phyloP scores from a whole-genome alignment of 495 filamentous ascomycete species.

The Penicillium pancosmium region DNA sequence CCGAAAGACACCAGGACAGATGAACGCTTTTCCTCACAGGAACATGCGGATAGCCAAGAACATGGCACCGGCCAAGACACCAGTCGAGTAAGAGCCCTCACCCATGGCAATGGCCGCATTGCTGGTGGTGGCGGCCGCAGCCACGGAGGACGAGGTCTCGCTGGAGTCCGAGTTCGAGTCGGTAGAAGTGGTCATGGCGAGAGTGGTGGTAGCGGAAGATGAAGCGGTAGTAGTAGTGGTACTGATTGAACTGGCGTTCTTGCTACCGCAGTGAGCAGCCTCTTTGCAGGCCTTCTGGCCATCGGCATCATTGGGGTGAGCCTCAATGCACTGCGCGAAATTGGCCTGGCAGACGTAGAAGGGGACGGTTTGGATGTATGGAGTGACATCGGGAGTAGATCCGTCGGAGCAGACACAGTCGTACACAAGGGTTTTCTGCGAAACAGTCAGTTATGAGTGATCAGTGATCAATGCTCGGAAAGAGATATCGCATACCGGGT shows the following conservation, averaged over 20 bases:
- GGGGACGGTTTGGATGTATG: constrained; percentile 58
- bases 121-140: constrained; percentile 31
- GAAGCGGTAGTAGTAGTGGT: constrained; percentile 31
- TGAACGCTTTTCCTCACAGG: constrained; percentile 38
- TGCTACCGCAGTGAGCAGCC: constrained; percentile 46
- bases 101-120: constrained; percentile 39
- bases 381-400: constrained; percentile 50
- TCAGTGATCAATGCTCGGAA: constrained; percentile 5
- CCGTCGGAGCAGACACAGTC: constrained; percentile 58
- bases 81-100: constrained; percentile 50
- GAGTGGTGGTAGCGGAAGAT: constrained; percentile 22
- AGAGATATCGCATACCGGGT: constrained; percentile 38
- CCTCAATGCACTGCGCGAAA: constrained; percentile 52
- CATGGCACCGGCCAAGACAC: constrained; percentile 50
- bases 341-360: constrained; percentile 57
- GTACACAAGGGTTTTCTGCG: constrained; percentile 53
- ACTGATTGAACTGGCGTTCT: constrained; percentile 44
- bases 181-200: constrained; percentile 32
- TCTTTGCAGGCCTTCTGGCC: constrained; percentile 49
- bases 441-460: constrained; percentile 5
- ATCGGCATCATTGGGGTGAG: constrained; percentile 46
- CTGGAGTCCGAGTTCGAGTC: constrained; percentile 20
- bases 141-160: constrained; percentile 33
- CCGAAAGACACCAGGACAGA: not conserved
- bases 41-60: constrained; percentile 52